These are phyloP conservation scores for Naganishia antarctica DNA, from an alignment of 768 basidiomycete genomes.

Conservation along the genomic window DNA sequence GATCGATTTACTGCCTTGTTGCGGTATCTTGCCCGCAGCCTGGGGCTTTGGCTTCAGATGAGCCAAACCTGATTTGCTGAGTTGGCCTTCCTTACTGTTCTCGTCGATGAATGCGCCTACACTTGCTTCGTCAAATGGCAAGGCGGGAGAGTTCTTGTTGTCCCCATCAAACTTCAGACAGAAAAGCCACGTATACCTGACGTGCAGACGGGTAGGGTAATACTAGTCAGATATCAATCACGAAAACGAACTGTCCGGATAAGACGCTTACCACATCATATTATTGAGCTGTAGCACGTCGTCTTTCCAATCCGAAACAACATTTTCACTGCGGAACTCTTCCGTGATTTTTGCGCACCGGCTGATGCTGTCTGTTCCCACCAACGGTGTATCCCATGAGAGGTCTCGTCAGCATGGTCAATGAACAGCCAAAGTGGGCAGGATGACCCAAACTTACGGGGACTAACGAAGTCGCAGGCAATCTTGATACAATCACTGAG, in stretches of 20 bases:
- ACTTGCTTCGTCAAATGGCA: constrained; percentile 1
- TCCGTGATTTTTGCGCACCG: constrained; percentile 78
- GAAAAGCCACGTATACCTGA: constrained; percentile 12
- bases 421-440: too few relatives aligned
- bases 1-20: neutral
- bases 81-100: neutral
- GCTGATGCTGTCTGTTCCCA: constrained; percentile 75
- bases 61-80: neutral
- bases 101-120: constrained; percentile 8
- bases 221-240: neutral
- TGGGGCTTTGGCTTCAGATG: neutral
- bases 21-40: neutral
- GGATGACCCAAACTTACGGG: constrained; percentile 50
- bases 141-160: neutral
- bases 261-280: constrained; percentile 74
- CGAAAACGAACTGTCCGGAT: neutral
- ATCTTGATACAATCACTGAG: constrained; percentile 93
- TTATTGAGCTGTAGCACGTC: constrained; percentile 84
- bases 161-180: neutral
- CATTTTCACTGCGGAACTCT: constrained; percentile 87
- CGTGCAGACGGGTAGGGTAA: neutral
- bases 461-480: constrained; percentile 88
- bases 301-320: constrained; percentile 83
- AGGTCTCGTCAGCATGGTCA: too few relatives aligned
- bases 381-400: too few relatives aligned